Evolutionary conservation across 2,329 filamentous ascomycete genomes (phyloP).

Genomic region (Aspergillus sp.): DNA sequence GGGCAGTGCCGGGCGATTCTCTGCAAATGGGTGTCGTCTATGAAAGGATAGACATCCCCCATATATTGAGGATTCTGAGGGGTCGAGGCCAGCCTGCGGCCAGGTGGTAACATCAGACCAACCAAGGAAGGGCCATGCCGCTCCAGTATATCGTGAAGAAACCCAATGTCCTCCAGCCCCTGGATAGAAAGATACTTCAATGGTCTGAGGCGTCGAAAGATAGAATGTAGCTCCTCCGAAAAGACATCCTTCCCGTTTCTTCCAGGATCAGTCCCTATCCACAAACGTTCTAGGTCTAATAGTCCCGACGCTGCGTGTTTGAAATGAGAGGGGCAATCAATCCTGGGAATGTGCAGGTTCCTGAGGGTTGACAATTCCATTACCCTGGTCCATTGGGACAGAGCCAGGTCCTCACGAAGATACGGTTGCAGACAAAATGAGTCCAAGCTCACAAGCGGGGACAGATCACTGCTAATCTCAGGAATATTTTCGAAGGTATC

Average conservation of each 20-base stretch:
- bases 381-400: not conserved
- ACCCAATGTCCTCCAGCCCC: not conserved
- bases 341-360: not conserved
- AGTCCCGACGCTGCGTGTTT: not conserved
- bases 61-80: not conserved
- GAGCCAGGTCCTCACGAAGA: not conserved
- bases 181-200: constrained; percentile 1
- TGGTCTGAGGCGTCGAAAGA: not conserved
- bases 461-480: too few relatives aligned
- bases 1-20: not conserved
- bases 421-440: not conserved
- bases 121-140: not conserved
- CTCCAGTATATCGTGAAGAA: constrained; percentile 1
- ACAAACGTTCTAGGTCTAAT: not conserved
- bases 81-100: not conserved
- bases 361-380: not conserved
- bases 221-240: not conserved
- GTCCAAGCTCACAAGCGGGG: not conserved
- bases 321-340: not conserved
- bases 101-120: constrained; percentile 1
- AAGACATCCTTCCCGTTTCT: accelerated
- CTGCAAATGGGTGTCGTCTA: not conserved
- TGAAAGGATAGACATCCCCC: not conserved
- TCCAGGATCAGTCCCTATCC: not conserved
- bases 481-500: too few relatives aligned